These are phyloP conservation scores for Camellia granthamiana DNA, from an alignment of 148 eudicot genomes.

Conservation along the genomic window DNA sequence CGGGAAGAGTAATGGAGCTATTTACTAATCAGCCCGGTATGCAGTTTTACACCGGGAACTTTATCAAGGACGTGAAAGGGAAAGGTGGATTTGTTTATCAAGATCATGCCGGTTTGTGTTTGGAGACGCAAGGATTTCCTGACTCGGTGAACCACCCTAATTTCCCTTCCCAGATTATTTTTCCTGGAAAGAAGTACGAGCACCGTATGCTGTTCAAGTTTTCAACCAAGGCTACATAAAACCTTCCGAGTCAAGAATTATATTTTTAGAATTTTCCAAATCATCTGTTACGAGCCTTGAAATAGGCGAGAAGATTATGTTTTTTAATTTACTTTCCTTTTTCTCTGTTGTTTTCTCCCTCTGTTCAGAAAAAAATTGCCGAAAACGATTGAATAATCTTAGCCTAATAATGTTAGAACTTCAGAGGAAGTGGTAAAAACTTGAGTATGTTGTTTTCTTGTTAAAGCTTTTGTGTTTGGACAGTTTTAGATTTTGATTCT, in stretches of 20 bases:
- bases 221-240: constrained; percentile 20
- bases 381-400: not conserved
- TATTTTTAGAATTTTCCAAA: constrained; percentile 7
- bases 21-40: constrained; percentile 60
- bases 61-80: constrained; percentile 40
- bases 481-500: not conserved
- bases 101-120: constrained; percentile 53
- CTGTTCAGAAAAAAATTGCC: not conserved
- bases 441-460: not conserved
- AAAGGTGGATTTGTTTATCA: constrained; percentile 59
- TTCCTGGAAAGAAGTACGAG: constrained; percentile 43
- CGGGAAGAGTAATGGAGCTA: constrained; percentile 60
- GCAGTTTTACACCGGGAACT: constrained; percentile 70
- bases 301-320: not conserved
- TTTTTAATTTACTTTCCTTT: not conserved
- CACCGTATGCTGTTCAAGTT: constrained; percentile 64
- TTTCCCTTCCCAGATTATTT: constrained; percentile 69
- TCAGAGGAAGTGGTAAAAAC: not conserved
- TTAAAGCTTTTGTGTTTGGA: not conserved
- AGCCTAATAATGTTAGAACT: not conserved
- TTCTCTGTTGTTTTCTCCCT: not conserved
- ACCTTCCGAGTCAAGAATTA: not conserved
- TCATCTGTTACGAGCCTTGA: constrained; percentile 16
- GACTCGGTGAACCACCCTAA: constrained; percentile 76
- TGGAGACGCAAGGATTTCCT: constrained; percentile 89